Evolutionary conservation across 352 stramenopile genomes (phyloP).

Genomic region (Globisporangium yorkense): DNA sequence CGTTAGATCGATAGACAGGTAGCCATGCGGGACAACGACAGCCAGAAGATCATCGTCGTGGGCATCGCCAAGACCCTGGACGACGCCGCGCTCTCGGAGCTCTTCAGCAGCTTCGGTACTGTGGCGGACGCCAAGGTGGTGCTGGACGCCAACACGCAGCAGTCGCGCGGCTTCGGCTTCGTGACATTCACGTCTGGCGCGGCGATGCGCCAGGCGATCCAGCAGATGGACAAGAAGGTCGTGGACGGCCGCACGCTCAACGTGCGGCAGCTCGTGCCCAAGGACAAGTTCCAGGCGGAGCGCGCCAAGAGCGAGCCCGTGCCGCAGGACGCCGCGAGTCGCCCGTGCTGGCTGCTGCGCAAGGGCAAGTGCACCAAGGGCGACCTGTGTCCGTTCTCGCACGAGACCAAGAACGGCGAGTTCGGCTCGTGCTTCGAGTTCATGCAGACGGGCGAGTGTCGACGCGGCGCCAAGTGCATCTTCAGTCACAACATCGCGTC

Average conservation of each 20-base stretch:
- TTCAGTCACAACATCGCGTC: conserved; percentile 39
- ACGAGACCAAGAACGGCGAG: conserved; percentile 63
- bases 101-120: conserved; percentile 70
- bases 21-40: conserved; percentile 67
- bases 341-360: conserved; percentile 64
- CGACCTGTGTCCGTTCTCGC: conserved; percentile 62
- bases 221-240: conserved; percentile 71
- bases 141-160: conserved; percentile 44
- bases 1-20: too few species aligned
- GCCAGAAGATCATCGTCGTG: conserved; percentile 82
- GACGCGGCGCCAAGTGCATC: conserved; percentile 66
- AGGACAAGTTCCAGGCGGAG: conserved; percentile 58
- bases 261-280: conserved; percentile 64
- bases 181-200: conserved; percentile 73
- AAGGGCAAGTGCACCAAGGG: conserved; percentile 80
- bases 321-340: conserved; percentile 29
- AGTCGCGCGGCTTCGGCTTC: conserved; percentile 76
- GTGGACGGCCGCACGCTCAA: conserved; percentile 68
- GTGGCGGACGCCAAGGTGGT: conserved; percentile 76
- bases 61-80: conserved; percentile 73
- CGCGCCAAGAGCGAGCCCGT: conserved; percentile 26
- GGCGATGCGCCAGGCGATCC: conserved; percentile 65
- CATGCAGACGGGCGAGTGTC: conserved; percentile 63
- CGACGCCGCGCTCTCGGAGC: conserved; percentile 51
- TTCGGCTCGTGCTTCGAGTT: conserved; percentile 82